Evolutionary conservation across 257 asterid species (phyloP).

Genomic region (Nicotiana obtusifolia): DNA sequence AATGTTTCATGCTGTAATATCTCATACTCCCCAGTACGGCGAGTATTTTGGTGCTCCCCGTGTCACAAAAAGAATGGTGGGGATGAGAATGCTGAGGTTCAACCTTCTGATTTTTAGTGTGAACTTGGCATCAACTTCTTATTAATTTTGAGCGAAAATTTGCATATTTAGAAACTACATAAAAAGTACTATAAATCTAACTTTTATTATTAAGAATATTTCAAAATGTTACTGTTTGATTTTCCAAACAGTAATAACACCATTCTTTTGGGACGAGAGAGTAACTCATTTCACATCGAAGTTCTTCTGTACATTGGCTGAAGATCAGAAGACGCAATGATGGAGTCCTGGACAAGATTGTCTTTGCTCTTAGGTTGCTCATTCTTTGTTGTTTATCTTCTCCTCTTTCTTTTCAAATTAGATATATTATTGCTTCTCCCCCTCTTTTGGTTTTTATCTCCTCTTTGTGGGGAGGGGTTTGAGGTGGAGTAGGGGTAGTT

Average conservation of each 20-base stretch:
- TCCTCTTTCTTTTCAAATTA: neutral
- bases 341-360: neutral
- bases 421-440: neutral
- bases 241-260: neutral
- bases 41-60: neutral
- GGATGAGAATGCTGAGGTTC: neutral
- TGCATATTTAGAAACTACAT: neutral
- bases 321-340: neutral
- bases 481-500: neutral
- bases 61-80: neutral
- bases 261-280: neutral
- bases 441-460: neutral
- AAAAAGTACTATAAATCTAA: neutral
- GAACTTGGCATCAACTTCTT: conserved; percentile 1
- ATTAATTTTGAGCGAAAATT: neutral
- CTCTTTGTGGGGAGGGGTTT: neutral
- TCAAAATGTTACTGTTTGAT: conserved; percentile 4
- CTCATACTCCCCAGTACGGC: neutral
- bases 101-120: neutral
- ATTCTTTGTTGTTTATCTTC: neutral
- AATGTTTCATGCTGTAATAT: neutral
- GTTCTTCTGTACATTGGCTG: neutral
- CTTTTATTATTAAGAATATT: neutral
- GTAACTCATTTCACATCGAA: neutral
- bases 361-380: neutral